Base-by-base conservation (phyloP, 208 protist species). In the Willaertia magna region DNA sequence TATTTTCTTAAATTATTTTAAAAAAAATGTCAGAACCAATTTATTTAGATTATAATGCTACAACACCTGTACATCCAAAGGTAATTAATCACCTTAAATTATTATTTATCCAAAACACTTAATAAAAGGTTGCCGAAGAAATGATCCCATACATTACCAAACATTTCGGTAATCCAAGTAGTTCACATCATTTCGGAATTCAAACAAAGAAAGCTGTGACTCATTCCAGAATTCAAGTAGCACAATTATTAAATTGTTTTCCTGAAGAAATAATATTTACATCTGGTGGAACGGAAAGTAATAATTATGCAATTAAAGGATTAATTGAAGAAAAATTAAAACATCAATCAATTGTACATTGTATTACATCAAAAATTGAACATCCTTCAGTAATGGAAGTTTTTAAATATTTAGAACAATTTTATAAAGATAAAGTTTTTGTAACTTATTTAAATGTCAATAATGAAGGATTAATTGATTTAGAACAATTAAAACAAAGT, bases 321-420 rank as follows among this genome's bases (percentile, higher is more conserved):
- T 79, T 4, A 79, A 46, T 46, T 79, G 34, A 14, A 79, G n/a
- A 0, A 47, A 49, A 2, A 12, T 3, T 20, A 9, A 6, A 39
- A 1, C 30, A 9, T 26, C 2, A 34, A 34, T 3, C 4, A n/a
- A 49, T n/a, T 1, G 11, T 42, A 59, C 46, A 83, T 83, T 42
- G 55, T 67, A 95, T 99, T 79, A 99, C 97, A 2, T 92, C 96
- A 51, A 93, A 96, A 87, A 96, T 94, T 85, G 98, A 99, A 92
- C 98, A 99, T 95, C 99, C 99, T 90, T 99, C 97, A 89, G 97
- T 99, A 39, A 91, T 99, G 39, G 98, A 99, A 88, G 98, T 96
- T 30, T 99, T 97, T 90, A 94, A 98, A 75, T 91, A 91, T 74
- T 88, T 99, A 44, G 95, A 99, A 88, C 92, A 94, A 42, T 2